These are phyloP conservation scores for Solanum piurae DNA, from an alignment of 257 asterid genomes.

Conservation along the genomic window DNA sequence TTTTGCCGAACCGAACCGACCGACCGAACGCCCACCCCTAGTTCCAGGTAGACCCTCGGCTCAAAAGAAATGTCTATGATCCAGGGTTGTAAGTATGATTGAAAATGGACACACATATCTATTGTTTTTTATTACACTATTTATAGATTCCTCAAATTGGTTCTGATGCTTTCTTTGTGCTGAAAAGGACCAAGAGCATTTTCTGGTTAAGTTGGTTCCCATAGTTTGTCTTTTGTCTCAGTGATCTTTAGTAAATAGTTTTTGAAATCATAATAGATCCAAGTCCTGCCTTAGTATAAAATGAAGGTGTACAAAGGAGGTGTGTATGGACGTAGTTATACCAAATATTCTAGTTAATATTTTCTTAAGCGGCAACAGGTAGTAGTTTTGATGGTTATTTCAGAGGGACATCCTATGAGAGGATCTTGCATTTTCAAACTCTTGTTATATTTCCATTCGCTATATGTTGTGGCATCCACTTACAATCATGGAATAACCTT, in stretches of 20 bases:
- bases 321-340: background rate
- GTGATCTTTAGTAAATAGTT: background rate
- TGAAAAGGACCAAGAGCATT: background rate
- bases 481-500: background rate
- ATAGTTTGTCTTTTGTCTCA: background rate
- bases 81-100: background rate
- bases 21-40: too few species aligned
- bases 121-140: background rate
- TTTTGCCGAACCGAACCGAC: too few species aligned
- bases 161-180: background rate
- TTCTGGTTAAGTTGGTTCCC: background rate
- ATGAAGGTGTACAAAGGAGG: background rate
- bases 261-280: background rate
- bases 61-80: background rate
- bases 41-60: too few species aligned
- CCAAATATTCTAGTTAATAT: background rate
- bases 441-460: background rate
- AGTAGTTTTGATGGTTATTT: background rate
- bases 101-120: background rate
- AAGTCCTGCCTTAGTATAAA: background rate
- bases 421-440: background rate
- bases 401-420: background rate
- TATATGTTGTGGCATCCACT: background rate
- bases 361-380: background rate
- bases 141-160: background rate